Conservation (phyloP, 2,329 filamentous ascomycete species). For the Trichoderma sp. region DNA sequence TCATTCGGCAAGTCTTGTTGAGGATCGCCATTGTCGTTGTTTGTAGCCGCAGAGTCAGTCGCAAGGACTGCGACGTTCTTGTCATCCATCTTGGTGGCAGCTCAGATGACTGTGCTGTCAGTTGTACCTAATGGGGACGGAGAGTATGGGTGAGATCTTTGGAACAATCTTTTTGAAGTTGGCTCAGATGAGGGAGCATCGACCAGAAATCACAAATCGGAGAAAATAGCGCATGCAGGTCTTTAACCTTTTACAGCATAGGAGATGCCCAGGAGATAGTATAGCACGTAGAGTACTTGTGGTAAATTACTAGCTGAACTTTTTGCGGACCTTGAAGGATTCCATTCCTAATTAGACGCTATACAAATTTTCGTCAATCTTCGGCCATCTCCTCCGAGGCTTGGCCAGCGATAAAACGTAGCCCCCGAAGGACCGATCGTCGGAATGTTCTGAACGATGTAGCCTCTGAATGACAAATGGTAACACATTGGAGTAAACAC, state of each 20-base stretch:
- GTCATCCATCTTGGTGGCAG: neutral
- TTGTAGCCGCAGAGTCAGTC: neutral
- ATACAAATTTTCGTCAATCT: neutral
- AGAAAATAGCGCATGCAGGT: neutral
- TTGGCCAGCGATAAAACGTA: neutral
- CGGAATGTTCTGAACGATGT: neutral
- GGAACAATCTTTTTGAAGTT: neutral
- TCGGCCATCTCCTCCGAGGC: neutral
- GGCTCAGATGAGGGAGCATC: neutral
- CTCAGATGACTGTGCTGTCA: neutral
- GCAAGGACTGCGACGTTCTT: neutral
- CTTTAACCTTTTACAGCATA: neutral
- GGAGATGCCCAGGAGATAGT: neutral
- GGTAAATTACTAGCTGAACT: neutral
- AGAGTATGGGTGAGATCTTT: neutral
- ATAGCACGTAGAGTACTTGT: neutral
- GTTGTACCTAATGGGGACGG: neutral
- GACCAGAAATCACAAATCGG: neutral
- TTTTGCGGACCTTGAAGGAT: neutral
- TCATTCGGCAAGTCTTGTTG: conserved; percentile 4
- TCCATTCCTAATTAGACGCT: neutral
- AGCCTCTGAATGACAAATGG: neutral
- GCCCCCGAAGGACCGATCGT: neutral
- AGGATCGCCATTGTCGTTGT: neutral
- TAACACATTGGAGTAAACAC: neutral